Base-by-base conservation (phyloP, 2,329 filamentous ascomycete genomes). In the Corinectria fuckeliana region DNA sequence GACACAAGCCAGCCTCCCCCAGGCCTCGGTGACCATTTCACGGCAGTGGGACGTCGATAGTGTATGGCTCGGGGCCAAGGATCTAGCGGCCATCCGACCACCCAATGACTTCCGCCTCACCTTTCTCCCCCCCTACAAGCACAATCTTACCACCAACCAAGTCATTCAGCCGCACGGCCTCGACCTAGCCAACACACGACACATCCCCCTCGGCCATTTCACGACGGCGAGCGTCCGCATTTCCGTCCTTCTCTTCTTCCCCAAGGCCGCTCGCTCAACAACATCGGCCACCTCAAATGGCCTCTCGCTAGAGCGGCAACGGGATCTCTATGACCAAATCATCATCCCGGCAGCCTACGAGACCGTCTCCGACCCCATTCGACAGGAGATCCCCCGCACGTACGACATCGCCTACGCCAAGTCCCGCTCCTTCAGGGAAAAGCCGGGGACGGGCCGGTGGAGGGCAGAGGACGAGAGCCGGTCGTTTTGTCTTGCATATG, bases 1-100 rank as follows among this genome's bases (percentile, higher is more conserved):
- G 30, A 54, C 51, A 32, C 39, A 60, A 39, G 38, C 39, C 18
- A 16, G 26, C 2, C 39, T 50, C 14, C 16, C 32, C 8, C 20
- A 50, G 7, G 8, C 16, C 21, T 51, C 45, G 5, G 21, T 61
- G 4, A n/a, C 53, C 10, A 18, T 61, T 16, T 38, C 13, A 23
- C 39, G 49, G 11, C 49, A 39, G 3, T 61, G 58, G 54, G 58
- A 57, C n/a, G 16, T 61, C 20, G 49, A 57, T 26, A 61, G 58
- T 14, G 26, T 61, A 30, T 61, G 21, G 41, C 41, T 44, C 11
- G 41, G 41, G 3, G 21, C n/a, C n/a, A 44, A 23, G 9, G 21
- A 25, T 25, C 39, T 44, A n/a, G 7, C 21, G 2, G 18, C 39
- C 14, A 44, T 44, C 10, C 3, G 25, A 14, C 39, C 21, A 23